Conservation (phyloP, 202 grass and related monocot genomes). For the Carex sylvatica region DNA sequence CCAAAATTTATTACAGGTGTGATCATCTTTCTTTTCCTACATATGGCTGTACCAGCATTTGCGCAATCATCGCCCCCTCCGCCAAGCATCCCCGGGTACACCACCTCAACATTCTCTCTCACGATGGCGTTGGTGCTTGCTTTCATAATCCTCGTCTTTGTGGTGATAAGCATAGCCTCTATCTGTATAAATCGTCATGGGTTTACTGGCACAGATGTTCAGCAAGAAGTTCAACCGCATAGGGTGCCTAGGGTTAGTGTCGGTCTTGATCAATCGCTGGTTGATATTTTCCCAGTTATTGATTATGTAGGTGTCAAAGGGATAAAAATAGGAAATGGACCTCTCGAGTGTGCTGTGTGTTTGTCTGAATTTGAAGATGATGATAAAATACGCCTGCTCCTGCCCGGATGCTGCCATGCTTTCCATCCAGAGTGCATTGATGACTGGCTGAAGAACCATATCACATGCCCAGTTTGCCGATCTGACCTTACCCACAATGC, state of each 20-base stretch:
- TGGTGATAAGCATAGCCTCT: background rate
- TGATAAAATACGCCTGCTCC: conserved; percentile 43
- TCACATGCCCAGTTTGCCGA: conserved; percentile 54
- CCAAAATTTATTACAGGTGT: conserved; percentile 2
- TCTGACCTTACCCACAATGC: conserved; percentile 20
- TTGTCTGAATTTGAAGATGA: conserved; percentile 43
- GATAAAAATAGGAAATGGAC: conserved; percentile 13
- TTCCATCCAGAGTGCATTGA: conserved; percentile 66
- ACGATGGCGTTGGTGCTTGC: conserved; percentile 3
- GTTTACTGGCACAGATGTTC: background rate
- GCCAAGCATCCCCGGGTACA: background rate
- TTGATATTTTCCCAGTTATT: conserved; percentile 12
- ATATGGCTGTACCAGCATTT: background rate
- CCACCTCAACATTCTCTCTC: background rate
- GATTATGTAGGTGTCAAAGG: conserved; percentile 1
- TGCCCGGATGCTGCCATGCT: conserved; percentile 39
- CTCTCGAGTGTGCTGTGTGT: conserved; percentile 47
- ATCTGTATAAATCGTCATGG: background rate
- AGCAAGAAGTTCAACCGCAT: background rate
- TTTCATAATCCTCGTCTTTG: background rate
- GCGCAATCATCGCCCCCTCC: background rate
- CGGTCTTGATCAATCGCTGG: background rate
- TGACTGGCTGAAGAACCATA: conserved; percentile 35
- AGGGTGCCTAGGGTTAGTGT: conserved; percentile 1
- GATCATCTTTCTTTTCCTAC: background rate